phyloP scores from a whole-genome alignment of 1,139 yeast genomes.

The Zygoascus meyerae region DNA sequence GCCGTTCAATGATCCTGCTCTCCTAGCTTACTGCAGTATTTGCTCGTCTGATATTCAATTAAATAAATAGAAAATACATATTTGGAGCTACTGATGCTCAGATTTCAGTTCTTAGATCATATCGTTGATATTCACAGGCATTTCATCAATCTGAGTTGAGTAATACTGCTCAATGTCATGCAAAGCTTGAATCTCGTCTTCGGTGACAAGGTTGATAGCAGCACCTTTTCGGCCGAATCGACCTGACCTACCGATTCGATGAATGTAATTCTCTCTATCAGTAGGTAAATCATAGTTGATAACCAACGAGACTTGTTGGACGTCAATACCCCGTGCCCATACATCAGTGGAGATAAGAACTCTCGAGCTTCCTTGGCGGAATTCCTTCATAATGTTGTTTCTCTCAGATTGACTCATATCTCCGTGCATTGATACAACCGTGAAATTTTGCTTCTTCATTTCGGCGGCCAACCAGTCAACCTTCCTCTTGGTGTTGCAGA shows the following conservation, averaged over 20 bases:
- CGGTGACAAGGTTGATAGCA: slow-evolving; percentile 82
- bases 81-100: background rate
- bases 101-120: slow-evolving; percentile 24
- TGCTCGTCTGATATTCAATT: background rate
- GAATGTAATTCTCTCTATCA: slow-evolving; percentile 84
- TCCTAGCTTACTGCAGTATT: background rate
- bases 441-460: slow-evolving; percentile 72
- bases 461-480: slow-evolving; percentile 88
- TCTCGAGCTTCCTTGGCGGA: slow-evolving; percentile 49
- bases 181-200: slow-evolving; percentile 54
- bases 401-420: slow-evolving; percentile 95
- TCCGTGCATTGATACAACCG: slow-evolving; percentile 93
- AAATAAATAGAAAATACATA: background rate
- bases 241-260: slow-evolving; percentile 92
- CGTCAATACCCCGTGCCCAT: slow-evolving; percentile 98
- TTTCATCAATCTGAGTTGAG: slow-evolving; percentile 70
- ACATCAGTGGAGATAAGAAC: slow-evolving; percentile 93
- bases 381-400: slow-evolving; percentile 81
- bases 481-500: slow-evolving; percentile 87
- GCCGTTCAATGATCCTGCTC: slow-evolving; percentile 4
- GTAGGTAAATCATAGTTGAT: slow-evolving; percentile 86
- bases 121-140: slow-evolving; percentile 74
- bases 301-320: slow-evolving; percentile 93
- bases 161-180: slow-evolving; percentile 73
- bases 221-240: slow-evolving; percentile 95